Conservation (phyloP, 441 rosid genomes). For the Euphorbia celastroides region DNA sequence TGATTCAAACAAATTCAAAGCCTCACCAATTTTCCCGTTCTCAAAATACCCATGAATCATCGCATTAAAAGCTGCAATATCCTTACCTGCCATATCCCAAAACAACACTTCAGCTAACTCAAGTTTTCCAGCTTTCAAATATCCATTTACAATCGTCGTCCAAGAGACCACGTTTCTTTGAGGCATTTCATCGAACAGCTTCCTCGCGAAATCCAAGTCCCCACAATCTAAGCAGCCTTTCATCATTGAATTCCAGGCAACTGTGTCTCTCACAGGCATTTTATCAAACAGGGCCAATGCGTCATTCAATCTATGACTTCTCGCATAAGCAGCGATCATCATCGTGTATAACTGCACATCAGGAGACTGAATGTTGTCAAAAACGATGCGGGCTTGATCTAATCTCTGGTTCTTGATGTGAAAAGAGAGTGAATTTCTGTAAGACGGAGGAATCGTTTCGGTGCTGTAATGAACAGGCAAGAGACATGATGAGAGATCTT, state of each 20-base stretch:
- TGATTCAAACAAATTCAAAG: constrained; percentile 43
- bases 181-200: constrained; percentile 68
- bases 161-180: constrained; percentile 60
- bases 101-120: constrained; percentile 48
- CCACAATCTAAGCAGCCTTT: constrained; percentile 68
- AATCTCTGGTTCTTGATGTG: constrained; percentile 39
- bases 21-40: constrained; percentile 39
- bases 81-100: constrained; percentile 46
- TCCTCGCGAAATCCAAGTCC: constrained; percentile 38
- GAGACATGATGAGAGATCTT: background rate
- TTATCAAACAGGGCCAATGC: constrained; percentile 44
- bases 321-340: constrained; percentile 51
- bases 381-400: constrained; percentile 45
- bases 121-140: constrained; percentile 38
- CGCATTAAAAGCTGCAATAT: constrained; percentile 74
- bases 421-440: constrained; percentile 32
- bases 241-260: constrained; percentile 75
- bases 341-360: constrained; percentile 42
- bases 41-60: constrained; percentile 72
- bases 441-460: constrained; percentile 5
- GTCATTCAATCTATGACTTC: constrained; percentile 27
- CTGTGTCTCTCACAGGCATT: constrained; percentile 39
- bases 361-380: constrained; percentile 40
- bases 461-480: constrained; percentile 10
- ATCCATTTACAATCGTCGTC: constrained; percentile 74